Base-by-base conservation (phyloP, 2,329 filamentous ascomycete species). In the Aspergillus sp. region DNA sequence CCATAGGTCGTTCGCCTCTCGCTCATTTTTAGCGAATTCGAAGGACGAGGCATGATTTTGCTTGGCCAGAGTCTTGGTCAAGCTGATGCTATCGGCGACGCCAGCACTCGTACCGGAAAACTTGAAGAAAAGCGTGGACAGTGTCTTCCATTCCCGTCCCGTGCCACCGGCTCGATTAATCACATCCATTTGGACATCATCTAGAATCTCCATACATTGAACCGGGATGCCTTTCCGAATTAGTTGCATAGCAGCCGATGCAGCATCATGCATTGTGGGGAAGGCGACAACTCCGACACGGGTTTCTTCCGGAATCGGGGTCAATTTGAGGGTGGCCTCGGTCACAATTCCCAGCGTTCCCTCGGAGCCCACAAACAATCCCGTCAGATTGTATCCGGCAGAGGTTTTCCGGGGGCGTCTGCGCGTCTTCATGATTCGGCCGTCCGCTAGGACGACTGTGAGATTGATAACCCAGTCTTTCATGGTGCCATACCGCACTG, bases 101-200 rank as follows among this genome's bases (percentile, higher is more conserved):
- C 89, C 85, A 24, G 85, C 84, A 64, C 87, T 88, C 1, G 91
- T 92, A 18, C 92, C 92, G 1, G 90, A 88, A 72, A 96, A 87
- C 65, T 80, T 80, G 71, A 79, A 80, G 66, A 80, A 80, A 2
- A 78, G 66, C 10, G 77, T 78, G 7, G 77, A 77, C 11, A 71
- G 66, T 36, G 73, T 74, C 56, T 73, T 72, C 77, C 77, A 79
- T 5, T 63, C 71, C 3, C 82, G 80, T 18, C 81, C 82, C 0
- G 86, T 87, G 32, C 81, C 81, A 31, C 87, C 87, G 0, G 86
- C 86, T 29, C 82, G 78, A 70, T 91, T 91, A 66, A 91, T 85
- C 49, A 88, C 85, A 54, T 80, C 76, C 88, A 91, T 84, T 67
- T 85, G 78, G 12, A 85, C 82, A 68, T 86, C 82, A 68, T 87